Percentiles rank a stretch among this genome's conserved stretches.
Evolutionary conservation across 2,329 filamentous ascomycete species (phyloP).

Genomic region (Thelonectria rubi): DNA sequence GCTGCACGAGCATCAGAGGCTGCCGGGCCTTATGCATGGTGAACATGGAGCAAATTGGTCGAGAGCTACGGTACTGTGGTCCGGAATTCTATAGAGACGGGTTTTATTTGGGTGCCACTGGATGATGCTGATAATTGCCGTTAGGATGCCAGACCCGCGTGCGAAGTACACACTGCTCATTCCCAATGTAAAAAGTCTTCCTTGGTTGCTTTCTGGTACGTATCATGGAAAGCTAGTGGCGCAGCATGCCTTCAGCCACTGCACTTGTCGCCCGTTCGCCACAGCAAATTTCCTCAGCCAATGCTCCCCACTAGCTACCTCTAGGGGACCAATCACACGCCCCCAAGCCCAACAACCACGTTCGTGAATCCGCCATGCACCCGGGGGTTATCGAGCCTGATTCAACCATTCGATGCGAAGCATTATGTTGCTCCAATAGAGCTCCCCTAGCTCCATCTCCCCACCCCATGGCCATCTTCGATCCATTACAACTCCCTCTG

Average conservation of each 20-base stretch:
- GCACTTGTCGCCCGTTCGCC: not conserved
- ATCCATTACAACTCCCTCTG: conserved; percentile 35
- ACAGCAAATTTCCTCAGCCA: conserved; percentile 17
- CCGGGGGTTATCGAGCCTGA: conserved; percentile 30
- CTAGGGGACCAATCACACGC: conserved; percentile 28
- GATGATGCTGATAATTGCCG: too few relatives aligned
- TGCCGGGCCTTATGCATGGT: too few relatives aligned
- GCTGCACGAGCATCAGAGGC: too few relatives aligned
- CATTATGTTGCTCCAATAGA: conserved; percentile 42
- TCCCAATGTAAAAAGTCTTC: not conserved
- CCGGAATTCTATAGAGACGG: too few relatives aligned
- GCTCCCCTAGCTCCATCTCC: conserved; percentile 37
- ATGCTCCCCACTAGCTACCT: conserved; percentile 25
- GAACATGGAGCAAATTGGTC: too few relatives aligned
- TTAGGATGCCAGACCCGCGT: too few relatives aligned
- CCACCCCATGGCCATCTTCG: conserved; percentile 38
- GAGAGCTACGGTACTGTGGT: too few relatives aligned
- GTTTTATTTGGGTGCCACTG: too few relatives aligned
- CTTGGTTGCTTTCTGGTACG: not conserved
- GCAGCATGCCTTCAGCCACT: not conserved
- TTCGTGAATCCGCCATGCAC: conserved; percentile 32
- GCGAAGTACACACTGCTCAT: not conserved
- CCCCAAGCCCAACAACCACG: conserved; percentile 23
- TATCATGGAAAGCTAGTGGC: not conserved
- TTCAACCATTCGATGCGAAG: conserved; percentile 39